Evolutionary conservation across 306 rosid species (phyloP), one percentile per base, ranked within the genome.

Genomic region (Malus sylvestris): DNA sequence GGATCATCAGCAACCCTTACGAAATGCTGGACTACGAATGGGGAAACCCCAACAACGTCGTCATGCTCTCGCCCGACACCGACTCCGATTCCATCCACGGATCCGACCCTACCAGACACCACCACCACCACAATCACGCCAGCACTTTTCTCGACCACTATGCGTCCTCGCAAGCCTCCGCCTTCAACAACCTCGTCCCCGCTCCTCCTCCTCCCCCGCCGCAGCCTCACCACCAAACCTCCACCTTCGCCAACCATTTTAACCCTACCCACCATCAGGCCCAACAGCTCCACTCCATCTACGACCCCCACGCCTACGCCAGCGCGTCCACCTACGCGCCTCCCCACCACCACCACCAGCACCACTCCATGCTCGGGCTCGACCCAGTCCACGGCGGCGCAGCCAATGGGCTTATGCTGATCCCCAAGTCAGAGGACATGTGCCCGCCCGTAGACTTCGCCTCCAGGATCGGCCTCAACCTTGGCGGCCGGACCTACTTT

Each of bases 21-120:
- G 61, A 82, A 35, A 94, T 94, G 98, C 81, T 92, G 87, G 97
- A 92, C 73, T 94, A 94, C 78, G 97, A 89, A 83, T 94, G 98
- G 98, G 96, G 93, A 12, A 90, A 86, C 84, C 89, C 97, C 2
- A 79, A 93, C 4, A 68, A 82, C 19, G 87, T 94, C 19, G 87
- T 94, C 49, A 89, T 94, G 86, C 89, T 91, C 27, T 65, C 95
- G 3, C 84, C 81, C 7, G 91, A 82, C 27, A 93, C 86, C 22
- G 94, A 86, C 18, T 45, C 73, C 52, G 74, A 71, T 1, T 42
- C 45, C 65, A 80, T 8, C 40, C 64, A 1, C 45, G 84, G 67
- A 16, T 68, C 95, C 73, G 95, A 88, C 88, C 91, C 87, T 53
- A n/a, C 67, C 70, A 84, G 78, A 73, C 96, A 89, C 42, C 77